These are phyloP conservation scores for Botryosphaeria dothidea DNA, from an alignment of 2,329 filamentous ascomycete genomes.

Conservation along the genomic window DNA sequence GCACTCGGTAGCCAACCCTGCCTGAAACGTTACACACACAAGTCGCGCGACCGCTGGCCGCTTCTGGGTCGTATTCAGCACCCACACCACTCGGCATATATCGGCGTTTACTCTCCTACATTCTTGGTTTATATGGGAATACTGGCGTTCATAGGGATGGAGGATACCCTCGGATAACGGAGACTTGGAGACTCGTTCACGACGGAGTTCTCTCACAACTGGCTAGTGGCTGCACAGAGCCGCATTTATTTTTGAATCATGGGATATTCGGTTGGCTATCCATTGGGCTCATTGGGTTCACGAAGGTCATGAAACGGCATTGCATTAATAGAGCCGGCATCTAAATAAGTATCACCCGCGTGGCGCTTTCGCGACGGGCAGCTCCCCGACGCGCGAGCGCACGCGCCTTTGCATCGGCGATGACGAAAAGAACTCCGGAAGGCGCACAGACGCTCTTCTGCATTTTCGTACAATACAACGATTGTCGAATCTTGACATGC, in stretches of 20 bases:
- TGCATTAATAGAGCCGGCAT: constrained; percentile 8
- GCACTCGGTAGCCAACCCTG: constrained; percentile 25
- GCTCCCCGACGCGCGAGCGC: not conserved
- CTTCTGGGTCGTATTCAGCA: not conserved
- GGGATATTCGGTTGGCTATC: not conserved
- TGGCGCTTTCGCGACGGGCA: constrained; percentile 2
- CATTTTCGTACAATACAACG: not conserved
- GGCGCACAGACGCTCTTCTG: not conserved
- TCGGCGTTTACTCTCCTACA: constrained; percentile 5
- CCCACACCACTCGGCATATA: constrained; percentile 4
- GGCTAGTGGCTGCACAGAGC: not conserved
- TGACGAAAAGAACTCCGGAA: constrained; percentile 1
- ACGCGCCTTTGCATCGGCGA: constrained; percentile 1
- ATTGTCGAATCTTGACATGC: not conserved
- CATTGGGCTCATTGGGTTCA: constrained; percentile 13
- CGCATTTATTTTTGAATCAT: not conserved
- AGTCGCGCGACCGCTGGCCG: constrained; percentile 24
- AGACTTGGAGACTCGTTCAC: not conserved
- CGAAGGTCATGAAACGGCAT: not conserved
- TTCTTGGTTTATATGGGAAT: not conserved
- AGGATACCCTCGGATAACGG: constrained; percentile 16
- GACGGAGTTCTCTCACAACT: constrained; percentile 7
- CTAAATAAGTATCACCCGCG: not conserved
- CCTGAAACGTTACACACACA: constrained; percentile 35
- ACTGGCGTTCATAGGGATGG: constrained; percentile 9